Conservation (phyloP, 306 rosid genomes). For the Lithocarpus polystachyus region DNA sequence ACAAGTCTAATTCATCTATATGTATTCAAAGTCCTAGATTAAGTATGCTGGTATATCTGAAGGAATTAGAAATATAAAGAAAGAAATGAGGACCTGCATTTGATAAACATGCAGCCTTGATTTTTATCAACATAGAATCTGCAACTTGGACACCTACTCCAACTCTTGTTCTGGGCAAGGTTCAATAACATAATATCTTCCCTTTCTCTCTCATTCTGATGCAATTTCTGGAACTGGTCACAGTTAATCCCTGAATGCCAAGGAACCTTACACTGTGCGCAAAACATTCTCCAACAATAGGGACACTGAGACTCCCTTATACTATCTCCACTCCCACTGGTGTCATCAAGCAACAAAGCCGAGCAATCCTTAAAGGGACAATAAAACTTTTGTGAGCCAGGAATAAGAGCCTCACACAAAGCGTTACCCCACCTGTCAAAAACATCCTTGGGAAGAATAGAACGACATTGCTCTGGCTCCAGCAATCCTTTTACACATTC, state of each 20-base stretch:
- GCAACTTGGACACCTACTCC: constrained; percentile 43
- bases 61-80: neutral
- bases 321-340: neutral
- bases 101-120: constrained; percentile 35
- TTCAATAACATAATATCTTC: constrained; percentile 39
- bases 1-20: too few relatives aligned
- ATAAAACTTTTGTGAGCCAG: constrained; percentile 23
- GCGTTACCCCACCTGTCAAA: constrained; percentile 47
- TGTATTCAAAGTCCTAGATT: neutral
- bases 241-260: constrained; percentile 41
- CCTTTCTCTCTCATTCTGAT: constrained; percentile 26
- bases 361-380: constrained; percentile 46
- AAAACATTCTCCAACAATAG: constrained; percentile 37
- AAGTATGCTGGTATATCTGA: neutral
- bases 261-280: constrained; percentile 37
- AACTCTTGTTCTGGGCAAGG: constrained; percentile 27
- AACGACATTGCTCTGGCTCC: constrained; percentile 24
- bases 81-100: constrained; percentile 36
- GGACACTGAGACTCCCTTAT: constrained; percentile 33
- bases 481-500: constrained; percentile 28
- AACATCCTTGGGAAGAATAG: constrained; percentile 9
- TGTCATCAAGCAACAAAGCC: constrained; percentile 32
- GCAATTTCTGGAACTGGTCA: constrained; percentile 34
- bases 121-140: constrained; percentile 34
- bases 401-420: constrained; percentile 30